phyloP scores from a whole-genome alignment of 495 filamentous ascomycete genomes.

The Penicillium crystallinum region DNA sequence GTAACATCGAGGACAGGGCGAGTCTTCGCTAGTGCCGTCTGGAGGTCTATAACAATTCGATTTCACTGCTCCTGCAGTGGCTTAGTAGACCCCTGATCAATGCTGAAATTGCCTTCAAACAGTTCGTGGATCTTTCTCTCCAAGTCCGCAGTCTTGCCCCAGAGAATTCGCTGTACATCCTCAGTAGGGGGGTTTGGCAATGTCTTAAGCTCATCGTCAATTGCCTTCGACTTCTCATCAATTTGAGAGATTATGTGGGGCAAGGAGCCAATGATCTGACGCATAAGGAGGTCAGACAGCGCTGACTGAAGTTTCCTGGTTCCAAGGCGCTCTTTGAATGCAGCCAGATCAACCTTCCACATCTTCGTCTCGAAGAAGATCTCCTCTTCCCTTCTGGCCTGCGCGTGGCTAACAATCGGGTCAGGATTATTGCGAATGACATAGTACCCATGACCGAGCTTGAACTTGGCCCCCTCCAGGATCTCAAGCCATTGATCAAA shows the following conservation, averaged over 20 bases:
- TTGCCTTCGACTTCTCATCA: constrained; percentile 37
- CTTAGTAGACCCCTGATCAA: constrained; percentile 8
- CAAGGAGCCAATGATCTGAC: constrained; percentile 55
- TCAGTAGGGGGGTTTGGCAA: constrained; percentile 53
- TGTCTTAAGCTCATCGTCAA: constrained; percentile 42
- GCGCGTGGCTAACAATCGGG: constrained; percentile 43
- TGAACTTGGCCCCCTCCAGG: constrained; percentile 48
- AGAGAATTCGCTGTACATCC: constrained; percentile 33
- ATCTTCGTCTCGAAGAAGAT: constrained; percentile 50
- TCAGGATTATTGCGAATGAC: constrained; percentile 58
- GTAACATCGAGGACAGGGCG: constrained; percentile 24
- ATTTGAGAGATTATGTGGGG: constrained; percentile 57
- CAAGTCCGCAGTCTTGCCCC: constrained; percentile 29
- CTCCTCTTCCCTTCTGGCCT: constrained; percentile 53
- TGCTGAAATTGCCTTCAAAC: constrained; percentile 30
- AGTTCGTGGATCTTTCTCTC: constrained; percentile 26
- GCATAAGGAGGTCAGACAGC: constrained; percentile 49
- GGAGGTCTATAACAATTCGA: constrained; percentile 31
- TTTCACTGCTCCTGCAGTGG: constrained; percentile 37
- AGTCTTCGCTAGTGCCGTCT: constrained; percentile 27
- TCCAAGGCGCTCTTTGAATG: constrained; percentile 52
- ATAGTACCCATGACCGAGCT: constrained; percentile 59
- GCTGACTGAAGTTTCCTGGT: constrained; percentile 50
- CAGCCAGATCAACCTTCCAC: constrained; percentile 44
- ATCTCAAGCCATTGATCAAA: constrained; percentile 54